These are phyloP conservation scores for Penicillium diatomitis DNA, from an alignment of 495 filamentous ascomycete genomes.

Conservation along the genomic window DNA sequence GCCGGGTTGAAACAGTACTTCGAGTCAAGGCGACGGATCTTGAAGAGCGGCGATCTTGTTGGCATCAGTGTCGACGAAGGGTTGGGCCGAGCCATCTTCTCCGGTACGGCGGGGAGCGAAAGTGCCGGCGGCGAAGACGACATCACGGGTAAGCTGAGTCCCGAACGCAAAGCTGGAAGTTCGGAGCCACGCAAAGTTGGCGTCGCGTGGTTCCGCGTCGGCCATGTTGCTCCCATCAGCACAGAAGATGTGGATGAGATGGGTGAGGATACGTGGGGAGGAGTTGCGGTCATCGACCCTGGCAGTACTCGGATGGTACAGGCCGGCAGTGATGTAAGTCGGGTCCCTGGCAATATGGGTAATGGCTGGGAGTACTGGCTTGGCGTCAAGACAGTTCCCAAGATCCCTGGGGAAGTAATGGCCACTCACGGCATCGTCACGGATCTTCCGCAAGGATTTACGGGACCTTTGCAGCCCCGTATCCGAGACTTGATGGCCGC, in stretches of 20 bases:
- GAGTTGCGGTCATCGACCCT: slow-evolving; percentile 74
- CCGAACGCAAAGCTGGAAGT: slow-evolving; percentile 17
- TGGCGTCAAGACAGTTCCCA: slow-evolving; percentile 53
- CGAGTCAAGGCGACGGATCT: slow-evolving; percentile 62
- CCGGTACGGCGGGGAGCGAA: slow-evolving; percentile 45
- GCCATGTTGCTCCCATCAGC: slow-evolving; percentile 52
- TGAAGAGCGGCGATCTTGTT: slow-evolving; percentile 79
- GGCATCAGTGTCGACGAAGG: slow-evolving; percentile 77
- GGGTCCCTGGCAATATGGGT: slow-evolving; percentile 60
- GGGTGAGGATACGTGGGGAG: slow-evolving; percentile 66
- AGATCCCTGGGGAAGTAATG: slow-evolving; percentile 23
- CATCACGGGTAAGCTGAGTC: slow-evolving; percentile 38
- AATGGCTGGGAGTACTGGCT: slow-evolving; percentile 85
- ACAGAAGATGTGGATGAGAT: slow-evolving; percentile 50
- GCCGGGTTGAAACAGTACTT: slow-evolving; percentile 80
- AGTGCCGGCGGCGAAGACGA: slow-evolving; percentile 57
- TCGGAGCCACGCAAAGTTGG: slow-evolving; percentile 36
- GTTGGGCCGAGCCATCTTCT: slow-evolving; percentile 66
- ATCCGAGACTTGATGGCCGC: slow-evolving; percentile 80
- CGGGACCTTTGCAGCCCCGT: slow-evolving; percentile 61
- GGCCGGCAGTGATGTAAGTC: slow-evolving; percentile 70
- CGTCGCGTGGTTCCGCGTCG: slow-evolving; percentile 85
- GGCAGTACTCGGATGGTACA: slow-evolving; percentile 78
- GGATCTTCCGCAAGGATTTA: slow-evolving; percentile 39
- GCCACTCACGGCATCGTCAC: slow-evolving; percentile 37